Conservation (phyloP, 768 basidiomycete species). For the Coprinopsis marcescibilis region DNA sequence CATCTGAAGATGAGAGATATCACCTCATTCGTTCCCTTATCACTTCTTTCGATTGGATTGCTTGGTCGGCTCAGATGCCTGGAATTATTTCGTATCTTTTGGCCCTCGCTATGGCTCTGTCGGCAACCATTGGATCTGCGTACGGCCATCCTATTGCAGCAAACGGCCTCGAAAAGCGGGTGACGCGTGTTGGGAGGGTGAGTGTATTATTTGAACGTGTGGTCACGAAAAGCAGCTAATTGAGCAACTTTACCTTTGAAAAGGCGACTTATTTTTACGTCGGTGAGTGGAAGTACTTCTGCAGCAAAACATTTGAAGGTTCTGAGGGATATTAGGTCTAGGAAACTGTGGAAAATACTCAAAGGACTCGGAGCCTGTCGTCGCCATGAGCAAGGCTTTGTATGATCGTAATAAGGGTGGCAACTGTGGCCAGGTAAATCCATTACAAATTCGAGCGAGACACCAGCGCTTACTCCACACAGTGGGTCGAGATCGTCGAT, state of each 20-base stretch:
- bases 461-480: constrained; percentile 8
- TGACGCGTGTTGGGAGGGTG: constrained; percentile 52
- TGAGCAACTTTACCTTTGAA: constrained; percentile 11
- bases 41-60: no score
- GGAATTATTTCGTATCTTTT: no score
- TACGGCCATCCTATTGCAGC: no score
- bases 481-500: constrained; percentile 62
- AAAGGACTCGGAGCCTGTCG: constrained; percentile 44
- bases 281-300: constrained; percentile 23
- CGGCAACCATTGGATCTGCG: no score
- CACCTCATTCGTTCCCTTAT: no score
- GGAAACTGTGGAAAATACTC: constrained; percentile 63
- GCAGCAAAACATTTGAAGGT: neutral
- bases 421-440: constrained; percentile 56
- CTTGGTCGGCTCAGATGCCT: no score
- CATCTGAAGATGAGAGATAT: no score
- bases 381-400: constrained; percentile 53
- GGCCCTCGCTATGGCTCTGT: no score
- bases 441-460: constrained; percentile 6
- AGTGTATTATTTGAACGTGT: constrained; percentile 19
- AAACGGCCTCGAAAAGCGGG: constrained; percentile 6
- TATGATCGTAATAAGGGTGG: constrained; percentile 45
- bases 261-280: constrained; percentile 68
- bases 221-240: neutral
- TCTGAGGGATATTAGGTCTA: constrained; percentile 23